A percentile compares a stretch with the other conserved stretches of the same genome.
Conservation (phyloP, 768 basidiomycete genomes). For the Russula brevipes region DNA sequence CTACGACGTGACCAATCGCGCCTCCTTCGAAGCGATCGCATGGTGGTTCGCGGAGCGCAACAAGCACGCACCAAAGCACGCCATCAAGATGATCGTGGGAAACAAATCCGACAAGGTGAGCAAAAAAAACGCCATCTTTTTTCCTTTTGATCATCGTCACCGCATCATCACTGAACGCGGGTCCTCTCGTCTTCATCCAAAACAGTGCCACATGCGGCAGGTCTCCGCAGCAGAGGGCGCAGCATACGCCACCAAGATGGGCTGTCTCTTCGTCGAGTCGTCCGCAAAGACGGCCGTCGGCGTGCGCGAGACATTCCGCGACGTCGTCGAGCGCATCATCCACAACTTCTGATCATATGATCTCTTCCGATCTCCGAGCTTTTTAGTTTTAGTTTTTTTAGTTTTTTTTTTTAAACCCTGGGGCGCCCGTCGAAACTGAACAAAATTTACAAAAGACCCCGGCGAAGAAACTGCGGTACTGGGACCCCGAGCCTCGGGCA, state of each 20-base stretch:
- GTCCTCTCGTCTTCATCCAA: neutral
- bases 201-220: slow-evolving; percentile 79
- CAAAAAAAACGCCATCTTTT: neutral
- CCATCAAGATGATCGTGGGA: slow-evolving; percentile 91
- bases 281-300: slow-evolving; percentile 86
- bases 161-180: no score
- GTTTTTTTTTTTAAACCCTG: no score
- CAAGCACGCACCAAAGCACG: slow-evolving; percentile 76
- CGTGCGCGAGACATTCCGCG: slow-evolving; percentile 69
- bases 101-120: slow-evolving; percentile 89
- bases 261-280: slow-evolving; percentile 82
- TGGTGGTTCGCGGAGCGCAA: slow-evolving; percentile 91
- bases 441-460: no score
- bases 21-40: slow-evolving; percentile 87
- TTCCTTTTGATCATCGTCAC: neutral
- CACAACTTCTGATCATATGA: no score
- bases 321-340: slow-evolving; percentile 68
- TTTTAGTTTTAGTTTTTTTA: no score
- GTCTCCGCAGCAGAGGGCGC: slow-evolving; percentile 74
- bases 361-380: no score
- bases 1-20: slow-evolving; percentile 89
- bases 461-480: no score
- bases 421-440: no score
- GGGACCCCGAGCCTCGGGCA: no score
- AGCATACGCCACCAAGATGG: slow-evolving; percentile 76